These are phyloP conservation scores for Erucastrum elatum DNA, from an alignment of 345 rosid genomes.

Conservation along the genomic window DNA sequence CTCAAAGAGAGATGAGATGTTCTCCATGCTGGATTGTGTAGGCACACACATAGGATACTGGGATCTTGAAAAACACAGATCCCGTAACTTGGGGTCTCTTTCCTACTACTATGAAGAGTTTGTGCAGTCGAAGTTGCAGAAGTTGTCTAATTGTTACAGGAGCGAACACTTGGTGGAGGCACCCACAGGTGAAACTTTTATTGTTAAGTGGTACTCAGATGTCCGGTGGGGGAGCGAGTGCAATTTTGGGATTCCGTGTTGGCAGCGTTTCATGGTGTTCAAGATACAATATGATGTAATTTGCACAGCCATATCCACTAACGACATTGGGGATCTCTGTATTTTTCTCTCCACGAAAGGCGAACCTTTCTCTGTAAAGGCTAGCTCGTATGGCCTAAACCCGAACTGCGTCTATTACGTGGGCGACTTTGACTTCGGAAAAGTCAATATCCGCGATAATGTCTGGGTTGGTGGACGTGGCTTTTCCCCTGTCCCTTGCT, in stretches of 20 bases:
- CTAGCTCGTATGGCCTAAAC: not conserved
- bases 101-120: not conserved
- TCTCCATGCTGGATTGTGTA: not conserved
- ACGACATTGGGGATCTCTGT: not conserved
- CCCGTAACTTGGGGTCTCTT: not conserved
- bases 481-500: not conserved
- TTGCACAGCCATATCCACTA: not conserved
- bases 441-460: not conserved
- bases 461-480: not conserved
- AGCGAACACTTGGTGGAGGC: slow-evolving; percentile 1
- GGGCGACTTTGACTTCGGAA: not conserved
- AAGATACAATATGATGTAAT: not conserved
- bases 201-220: slow-evolving; percentile 1
- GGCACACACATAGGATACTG: not conserved
- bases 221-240: not conserved
- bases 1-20: not conserved
- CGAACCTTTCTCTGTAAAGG: not conserved
- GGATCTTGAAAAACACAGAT: slow-evolving; percentile 6
- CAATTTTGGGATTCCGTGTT: not conserved
- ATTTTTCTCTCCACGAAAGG: not conserved
- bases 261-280: not conserved
- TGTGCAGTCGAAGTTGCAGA: not conserved
- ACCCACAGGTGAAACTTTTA: not conserved
- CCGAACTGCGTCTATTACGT: not conserved
- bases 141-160: not conserved